Base-by-base conservation (phyloP, 345 rosid genomes). In the Acer saccharum region DNA sequence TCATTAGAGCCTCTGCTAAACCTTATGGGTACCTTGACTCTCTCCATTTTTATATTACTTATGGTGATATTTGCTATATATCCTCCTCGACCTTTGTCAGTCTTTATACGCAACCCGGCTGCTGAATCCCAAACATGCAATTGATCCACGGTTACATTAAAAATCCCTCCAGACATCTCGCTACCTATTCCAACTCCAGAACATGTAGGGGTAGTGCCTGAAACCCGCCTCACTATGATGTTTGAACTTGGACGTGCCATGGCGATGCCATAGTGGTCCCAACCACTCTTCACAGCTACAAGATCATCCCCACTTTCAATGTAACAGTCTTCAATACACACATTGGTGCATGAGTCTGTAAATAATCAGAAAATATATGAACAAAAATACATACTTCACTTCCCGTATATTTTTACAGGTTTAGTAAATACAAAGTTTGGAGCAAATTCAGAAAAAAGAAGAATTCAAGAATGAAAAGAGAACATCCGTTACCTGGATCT, bases 251-350 rank as follows among this genome's bases (percentile, higher is more conserved):
- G 98, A n/a, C 83, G 94, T 12, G 93, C 97, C 91, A 90, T 82
- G 17, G 81, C 73, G 63, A 96, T 89, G 39, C 99, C 99, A 67
- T 90, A 94, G 12, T 96, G 98, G 81, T 96, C 98, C 99, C 99
- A 96, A 0, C 99, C 98, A 72, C 99, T 96, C 76, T 96, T 96
- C 61, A 96, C 88, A 0, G 98, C 99, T 27, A 96, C 92, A 79
- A 96, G 98, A 84, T 94, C 99, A 80, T 96, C 98, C 3, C 98
- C 99, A 9, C 99, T 96, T 83, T 94, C 97, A 4, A 96, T 88
- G 78, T 94, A 96, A 80, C 97, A 89, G 80, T 94, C 99, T 81
- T 94, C 98, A 12, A 96, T 90, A 64, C 98, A 94, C 32, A 96
- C 98, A 74, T 92, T 88, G 76, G 91, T 88, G 87, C 98, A 78